Percentiles rank a stretch among this genome's conserved stretches.
Conservation (phyloP, 108 stramenopile species). For the Nitzschia sp. region DNA sequence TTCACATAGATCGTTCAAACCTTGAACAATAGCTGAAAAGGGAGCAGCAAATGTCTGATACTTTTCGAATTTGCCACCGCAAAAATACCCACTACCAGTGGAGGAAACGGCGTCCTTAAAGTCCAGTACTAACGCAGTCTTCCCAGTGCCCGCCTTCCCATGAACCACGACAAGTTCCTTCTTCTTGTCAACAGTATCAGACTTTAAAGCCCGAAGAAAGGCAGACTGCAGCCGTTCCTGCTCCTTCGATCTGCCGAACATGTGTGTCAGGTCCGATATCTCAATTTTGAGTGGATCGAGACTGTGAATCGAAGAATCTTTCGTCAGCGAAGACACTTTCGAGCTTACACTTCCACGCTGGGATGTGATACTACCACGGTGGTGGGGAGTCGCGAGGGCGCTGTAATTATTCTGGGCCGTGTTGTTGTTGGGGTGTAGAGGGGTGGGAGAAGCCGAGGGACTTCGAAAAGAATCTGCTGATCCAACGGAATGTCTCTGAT, state of each 20-base stretch:
- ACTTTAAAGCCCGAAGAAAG: neutral
- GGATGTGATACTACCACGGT: slow-evolving; percentile 1
- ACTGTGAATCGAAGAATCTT: slow-evolving; percentile 3
- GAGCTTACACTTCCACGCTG: slow-evolving; percentile 7
- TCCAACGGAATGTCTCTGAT: slow-evolving; percentile 1
- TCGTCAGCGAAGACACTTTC: slow-evolving; percentile 5
- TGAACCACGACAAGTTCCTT: slow-evolving; percentile 18
- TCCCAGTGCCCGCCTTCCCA: slow-evolving; percentile 28
- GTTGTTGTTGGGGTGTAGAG: neutral
- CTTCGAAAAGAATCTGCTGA: slow-evolving; percentile 4
- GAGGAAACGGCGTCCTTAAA: slow-evolving; percentile 11
- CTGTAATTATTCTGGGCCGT: neutral
- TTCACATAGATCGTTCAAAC: slow-evolving; percentile 15
- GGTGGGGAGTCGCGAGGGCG: neutral
- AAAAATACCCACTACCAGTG: slow-evolving; percentile 15
- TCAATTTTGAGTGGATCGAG: slow-evolving; percentile 10
- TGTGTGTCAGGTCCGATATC: slow-evolving; percentile 7
- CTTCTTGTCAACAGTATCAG: neutral
- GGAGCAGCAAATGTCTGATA: slow-evolving; percentile 9
- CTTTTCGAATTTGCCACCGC: slow-evolving; percentile 12
- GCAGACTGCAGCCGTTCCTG: slow-evolving; percentile 5
- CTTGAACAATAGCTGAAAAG: slow-evolving; percentile 5
- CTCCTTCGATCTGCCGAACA: slow-evolving; percentile 11
- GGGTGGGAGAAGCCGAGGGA: slow-evolving; percentile 3
- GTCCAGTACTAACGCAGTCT: slow-evolving; percentile 22